phyloP scores from a whole-genome alignment of 352 stramenopile genomes.

The Pythium dissotocum region DNA sequence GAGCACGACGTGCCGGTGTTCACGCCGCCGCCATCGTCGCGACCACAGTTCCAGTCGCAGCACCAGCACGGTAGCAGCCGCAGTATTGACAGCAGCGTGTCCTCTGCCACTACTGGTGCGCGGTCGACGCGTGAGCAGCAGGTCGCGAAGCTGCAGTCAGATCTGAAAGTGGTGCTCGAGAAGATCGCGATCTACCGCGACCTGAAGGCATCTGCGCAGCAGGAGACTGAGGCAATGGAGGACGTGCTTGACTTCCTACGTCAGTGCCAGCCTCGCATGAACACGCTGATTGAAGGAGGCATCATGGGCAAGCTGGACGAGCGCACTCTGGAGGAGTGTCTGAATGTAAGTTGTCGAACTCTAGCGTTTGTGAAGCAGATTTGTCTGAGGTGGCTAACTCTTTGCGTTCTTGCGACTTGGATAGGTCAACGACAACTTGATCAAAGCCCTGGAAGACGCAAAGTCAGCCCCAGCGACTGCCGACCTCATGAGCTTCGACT shows the following conservation, averaged over 20 bases:
- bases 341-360: slow-evolving; percentile 51
- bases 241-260: slow-evolving; percentile 80
- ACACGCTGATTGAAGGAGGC: slow-evolving; percentile 85
- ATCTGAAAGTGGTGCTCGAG: slow-evolving; percentile 70
- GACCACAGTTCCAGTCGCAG: slow-evolving; percentile 2
- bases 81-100: slow-evolving; percentile 17
- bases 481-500: slow-evolving; percentile 69
- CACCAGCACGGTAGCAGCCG: slow-evolving; percentile 21
- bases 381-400: not conserved
- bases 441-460: slow-evolving; percentile 68
- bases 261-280: slow-evolving; percentile 87
- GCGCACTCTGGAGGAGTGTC: slow-evolving; percentile 71
- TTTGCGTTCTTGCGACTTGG: not conserved
- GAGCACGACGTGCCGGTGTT: slow-evolving; percentile 75
- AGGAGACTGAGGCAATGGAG: slow-evolving; percentile 48
- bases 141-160: slow-evolving; percentile 64
- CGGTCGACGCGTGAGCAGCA: slow-evolving; percentile 56
- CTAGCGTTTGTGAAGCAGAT: not conserved
- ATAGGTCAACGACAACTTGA: slow-evolving; percentile 84
- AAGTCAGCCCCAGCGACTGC: slow-evolving; percentile 25
- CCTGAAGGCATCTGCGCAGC: slow-evolving; percentile 32
- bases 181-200: slow-evolving; percentile 62
- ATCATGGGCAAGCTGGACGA: slow-evolving; percentile 87
- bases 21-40: slow-evolving; percentile 52
- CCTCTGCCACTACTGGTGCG: not conserved